Evolutionary conservation across 2,329 filamentous ascomycete species (phyloP), one percentile per base, ranked within the genome.

Genomic region (Sarocladiaceae sp.): DNA sequence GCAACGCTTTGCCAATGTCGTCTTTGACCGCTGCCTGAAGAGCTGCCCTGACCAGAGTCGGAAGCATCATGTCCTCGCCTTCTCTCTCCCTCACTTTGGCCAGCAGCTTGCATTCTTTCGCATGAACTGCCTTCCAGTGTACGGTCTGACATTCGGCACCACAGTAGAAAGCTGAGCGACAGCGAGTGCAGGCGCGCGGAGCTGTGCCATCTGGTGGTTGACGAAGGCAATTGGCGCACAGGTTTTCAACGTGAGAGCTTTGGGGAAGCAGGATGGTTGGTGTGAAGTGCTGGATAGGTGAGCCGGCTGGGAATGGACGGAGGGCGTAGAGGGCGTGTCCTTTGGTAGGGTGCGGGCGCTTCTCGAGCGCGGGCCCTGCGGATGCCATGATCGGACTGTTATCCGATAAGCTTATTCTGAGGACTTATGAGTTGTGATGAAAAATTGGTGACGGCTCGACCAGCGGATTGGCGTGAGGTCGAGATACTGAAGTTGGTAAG

Each of bases 81-180:
- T 47, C 51, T 18, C 36, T 25, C 46, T 52, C 49, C 23, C 59
- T 55, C 36, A 58, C 58, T 40, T 63, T 61, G 42, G 61, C 62
- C 18, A 74, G 66, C 18, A 76, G 69, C 46, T 68, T 71, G 68
- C 82, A 86, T 67, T 86, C 82, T 42, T 65, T 65, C 58, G 73
- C 71, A 66, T 86, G 82, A 36, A 72, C 68, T 2, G 63, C 61
- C 7, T 64, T 63, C 81, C 82, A 85, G 60, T 79, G 74, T 2
- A 71, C 66, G 22, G 68, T 67, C 65, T 86, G 82, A 65, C 82
- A 86, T 4, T 61, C 57, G 7, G 66, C 52, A 49, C 70, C 69
- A 67, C 82, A 86, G 70, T 86, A 86, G 23, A 68, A 71, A 3
- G 73, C 72, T 1, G 74, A 69, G 25, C 69, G 73, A 66, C 82